Conservation (phyloP, 2,329 filamentous ascomycete species). For the Lasiodiplodia theobromae region DNA sequence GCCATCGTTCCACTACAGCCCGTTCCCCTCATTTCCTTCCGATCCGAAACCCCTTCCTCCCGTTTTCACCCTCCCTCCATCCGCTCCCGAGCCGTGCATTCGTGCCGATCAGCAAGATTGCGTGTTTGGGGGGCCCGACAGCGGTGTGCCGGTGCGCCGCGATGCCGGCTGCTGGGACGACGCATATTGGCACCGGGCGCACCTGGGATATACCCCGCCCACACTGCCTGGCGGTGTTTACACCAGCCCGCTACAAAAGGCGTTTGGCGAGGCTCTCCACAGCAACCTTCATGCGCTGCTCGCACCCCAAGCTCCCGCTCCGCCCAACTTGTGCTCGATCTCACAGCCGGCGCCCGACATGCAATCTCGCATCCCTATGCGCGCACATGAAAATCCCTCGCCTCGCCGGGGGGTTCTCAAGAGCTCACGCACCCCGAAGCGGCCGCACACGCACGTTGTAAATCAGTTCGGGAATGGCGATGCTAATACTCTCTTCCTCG, state of each 20-base stretch:
- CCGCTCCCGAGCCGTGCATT: slow-evolving; percentile 29
- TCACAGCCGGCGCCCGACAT: slow-evolving; percentile 29
- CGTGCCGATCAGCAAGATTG: slow-evolving; percentile 13
- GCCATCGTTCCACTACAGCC: slow-evolving; percentile 41
- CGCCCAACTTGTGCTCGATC: slow-evolving; percentile 3
- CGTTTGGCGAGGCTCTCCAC: slow-evolving; percentile 39
- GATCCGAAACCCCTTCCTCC: slow-evolving; percentile 49
- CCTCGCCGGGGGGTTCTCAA: slow-evolving; percentile 12
- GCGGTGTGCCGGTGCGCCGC: slow-evolving; percentile 31
- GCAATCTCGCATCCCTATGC: slow-evolving; percentile 44
- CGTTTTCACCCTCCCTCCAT: slow-evolving; percentile 53
- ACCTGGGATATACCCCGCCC: slow-evolving; percentile 31
- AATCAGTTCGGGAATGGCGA: slow-evolving; percentile 15
- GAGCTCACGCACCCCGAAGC: not conserved
- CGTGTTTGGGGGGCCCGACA: slow-evolving; percentile 28
- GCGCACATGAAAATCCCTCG: not conserved
- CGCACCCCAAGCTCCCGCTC: slow-evolving; percentile 1
- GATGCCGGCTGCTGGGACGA: slow-evolving; percentile 27
- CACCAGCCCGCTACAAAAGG: slow-evolving; percentile 43
- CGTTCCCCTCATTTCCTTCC: slow-evolving; percentile 43
- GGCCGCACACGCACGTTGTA: not conserved
- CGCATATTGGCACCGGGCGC: slow-evolving; percentile 25
- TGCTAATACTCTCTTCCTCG: slow-evolving; percentile 13
- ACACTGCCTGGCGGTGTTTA: slow-evolving; percentile 39
- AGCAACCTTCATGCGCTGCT: slow-evolving; percentile 27